Percentiles rank a stretch among this genome's conserved stretches.
These are phyloP conservation scores for Aureobasidium sp. DNA, from an alignment of 2,329 filamentous ascomycete genomes.

Conservation along the genomic window DNA sequence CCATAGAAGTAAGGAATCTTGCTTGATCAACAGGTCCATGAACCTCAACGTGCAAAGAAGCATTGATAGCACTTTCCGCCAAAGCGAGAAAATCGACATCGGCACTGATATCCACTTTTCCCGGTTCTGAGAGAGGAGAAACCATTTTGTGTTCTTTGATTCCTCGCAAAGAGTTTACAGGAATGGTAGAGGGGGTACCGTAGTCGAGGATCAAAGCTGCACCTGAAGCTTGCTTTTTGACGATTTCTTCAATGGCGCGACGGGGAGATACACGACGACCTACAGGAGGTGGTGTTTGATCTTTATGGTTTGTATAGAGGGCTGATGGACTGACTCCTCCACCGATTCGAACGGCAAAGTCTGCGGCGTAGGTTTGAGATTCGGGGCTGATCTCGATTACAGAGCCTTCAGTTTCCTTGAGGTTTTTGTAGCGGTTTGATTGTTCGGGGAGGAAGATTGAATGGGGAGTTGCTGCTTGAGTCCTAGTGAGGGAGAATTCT, in stretches of 20 bases:
- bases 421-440: slow-evolving; percentile 79
- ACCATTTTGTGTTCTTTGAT: slow-evolving; percentile 82
- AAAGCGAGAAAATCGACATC: slow-evolving; percentile 95
- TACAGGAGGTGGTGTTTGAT: background rate
- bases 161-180: slow-evolving; percentile 89
- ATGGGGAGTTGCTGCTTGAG: slow-evolving; percentile 80
- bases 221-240: slow-evolving; percentile 74
- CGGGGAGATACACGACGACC: background rate
- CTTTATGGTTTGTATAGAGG: slow-evolving; percentile 21
- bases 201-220: slow-evolving; percentile 98
- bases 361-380: slow-evolving; percentile 78
- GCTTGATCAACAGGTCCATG: slow-evolving; percentile 93
- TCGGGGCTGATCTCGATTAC: slow-evolving; percentile 94
- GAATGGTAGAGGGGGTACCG: slow-evolving; percentile 81
- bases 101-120: slow-evolving; percentile 87
- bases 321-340: slow-evolving; percentile 47
- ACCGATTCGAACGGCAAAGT: slow-evolving; percentile 88
- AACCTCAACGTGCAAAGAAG: slow-evolving; percentile 85
- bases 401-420: slow-evolving; percentile 73
- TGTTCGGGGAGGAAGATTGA: slow-evolving; percentile 86
- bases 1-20: slow-evolving; percentile 81
- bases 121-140: slow-evolving; percentile 82
- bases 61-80: slow-evolving; percentile 81
- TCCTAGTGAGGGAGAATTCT: slow-evolving; percentile 90
- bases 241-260: slow-evolving; percentile 29